Evolutionary conservation across 352 stramenopile genomes (phyloP).

Genomic region (Pythium insidiosum): DNA sequence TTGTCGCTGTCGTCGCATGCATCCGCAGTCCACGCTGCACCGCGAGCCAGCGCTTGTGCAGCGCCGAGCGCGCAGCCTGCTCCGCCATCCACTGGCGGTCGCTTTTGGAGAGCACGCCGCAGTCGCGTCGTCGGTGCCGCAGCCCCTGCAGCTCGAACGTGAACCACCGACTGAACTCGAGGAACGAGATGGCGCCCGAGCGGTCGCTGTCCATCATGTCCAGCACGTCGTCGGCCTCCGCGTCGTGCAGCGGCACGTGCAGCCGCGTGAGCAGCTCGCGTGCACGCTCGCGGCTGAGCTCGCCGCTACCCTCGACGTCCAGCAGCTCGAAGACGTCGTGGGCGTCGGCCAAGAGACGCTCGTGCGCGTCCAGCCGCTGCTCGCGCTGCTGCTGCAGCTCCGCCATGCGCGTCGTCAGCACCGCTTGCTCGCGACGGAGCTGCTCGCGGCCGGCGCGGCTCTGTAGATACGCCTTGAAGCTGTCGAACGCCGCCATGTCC

Average conservation of each 20-base stretch:
- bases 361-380: slow-evolving; percentile 19
- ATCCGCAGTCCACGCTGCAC: too few relatives aligned
- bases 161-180: slow-evolving; percentile 65
- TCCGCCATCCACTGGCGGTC: slow-evolving; percentile 65
- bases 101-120: slow-evolving; percentile 33
- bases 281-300: slow-evolving; percentile 37
- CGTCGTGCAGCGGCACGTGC: slow-evolving; percentile 41
- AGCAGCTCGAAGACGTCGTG: slow-evolving; percentile 67
- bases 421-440: slow-evolving; percentile 35
- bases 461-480: slow-evolving; percentile 40
- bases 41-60: slow-evolving; percentile 45
- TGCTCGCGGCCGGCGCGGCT: slow-evolving; percentile 44
- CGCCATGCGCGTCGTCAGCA: slow-evolving; percentile 26
- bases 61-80: slow-evolving; percentile 31
- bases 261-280: slow-evolving; percentile 42
- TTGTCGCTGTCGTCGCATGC: too few relatives aligned
- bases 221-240: slow-evolving; percentile 56
- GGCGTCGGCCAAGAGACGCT: slow-evolving; percentile 42
- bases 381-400: slow-evolving; percentile 33
- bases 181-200: slow-evolving; percentile 54
- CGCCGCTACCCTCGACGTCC: slow-evolving; percentile 36
- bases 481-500: slow-evolving; percentile 49
- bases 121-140: slow-evolving; percentile 38
- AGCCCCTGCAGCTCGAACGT: slow-evolving; percentile 45
- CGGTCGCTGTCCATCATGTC: slow-evolving; percentile 77